A percentile compares a stretch with the other conserved stretches of the same genome.
These are phyloP conservation scores for Luffa aegyptiaca DNA, from an alignment of 306 rosid species.

Conservation along the genomic window DNA sequence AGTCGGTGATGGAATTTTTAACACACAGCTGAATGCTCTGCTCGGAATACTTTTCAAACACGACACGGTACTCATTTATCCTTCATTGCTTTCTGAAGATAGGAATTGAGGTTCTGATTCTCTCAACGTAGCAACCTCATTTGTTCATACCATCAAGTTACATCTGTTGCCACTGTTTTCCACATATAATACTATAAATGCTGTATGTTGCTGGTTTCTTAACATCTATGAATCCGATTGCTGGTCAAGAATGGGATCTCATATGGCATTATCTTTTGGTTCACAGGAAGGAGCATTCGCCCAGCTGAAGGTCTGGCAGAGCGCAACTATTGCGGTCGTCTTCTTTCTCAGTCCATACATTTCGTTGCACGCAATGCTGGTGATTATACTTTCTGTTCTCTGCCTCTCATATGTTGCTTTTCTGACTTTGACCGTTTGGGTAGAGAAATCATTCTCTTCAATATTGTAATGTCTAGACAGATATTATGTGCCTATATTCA, in stretches of 20 bases:
- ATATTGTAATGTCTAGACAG: background rate
- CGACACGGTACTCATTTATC: slow-evolving; percentile 43
- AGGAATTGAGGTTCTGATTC: background rate
- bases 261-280: slow-evolving; percentile 12
- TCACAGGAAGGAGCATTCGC: slow-evolving; percentile 96
- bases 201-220: background rate
- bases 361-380: slow-evolving; percentile 47
- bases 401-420: slow-evolving; percentile 30
- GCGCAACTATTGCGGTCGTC: slow-evolving; percentile 55
- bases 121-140: background rate
- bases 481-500: background rate
- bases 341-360: slow-evolving; percentile 62
- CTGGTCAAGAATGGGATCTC: background rate
- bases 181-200: background rate
- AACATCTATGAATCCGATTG: background rate
- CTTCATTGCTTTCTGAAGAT: background rate
- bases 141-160: background rate
- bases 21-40: slow-evolving; percentile 84
- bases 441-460: slow-evolving; percentile 31
- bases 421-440: slow-evolving; percentile 39
- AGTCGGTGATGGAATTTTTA: slow-evolving; percentile 75
- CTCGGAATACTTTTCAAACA: slow-evolving; percentile 79
- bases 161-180: background rate
- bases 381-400: slow-evolving; percentile 41
- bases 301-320: slow-evolving; percentile 93